A percentile compares a stretch with the other conserved stretches of the same genome.
phyloP scores from a whole-genome alignment of 148 eudicot genomes.

The Rhododendron williamsianum region DNA sequence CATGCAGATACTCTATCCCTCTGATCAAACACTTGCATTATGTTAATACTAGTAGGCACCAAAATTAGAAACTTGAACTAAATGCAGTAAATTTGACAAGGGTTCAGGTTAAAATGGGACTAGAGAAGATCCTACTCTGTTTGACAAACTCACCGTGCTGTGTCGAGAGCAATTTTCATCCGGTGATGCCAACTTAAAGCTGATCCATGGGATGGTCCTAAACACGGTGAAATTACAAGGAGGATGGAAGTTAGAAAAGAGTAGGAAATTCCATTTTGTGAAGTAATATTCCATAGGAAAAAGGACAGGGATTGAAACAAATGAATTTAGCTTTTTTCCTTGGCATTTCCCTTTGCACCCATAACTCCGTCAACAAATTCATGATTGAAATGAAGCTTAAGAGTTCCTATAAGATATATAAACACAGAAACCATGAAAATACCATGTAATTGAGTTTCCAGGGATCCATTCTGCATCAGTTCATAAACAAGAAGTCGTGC shows the following conservation, averaged over 20 bases:
- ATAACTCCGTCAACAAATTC: not conserved
- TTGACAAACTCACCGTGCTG: conserved; percentile 44
- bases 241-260: not conserved
- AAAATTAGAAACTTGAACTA: not conserved
- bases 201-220: conserved; percentile 59
- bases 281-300: not conserved
- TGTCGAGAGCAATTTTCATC: conserved; percentile 66
- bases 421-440: conserved; percentile 5
- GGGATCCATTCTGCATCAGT: conserved; percentile 57
- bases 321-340: not conserved
- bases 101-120: not conserved
- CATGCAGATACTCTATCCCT: conserved; percentile 75
- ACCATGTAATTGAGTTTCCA: conserved; percentile 64
- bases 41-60: conserved; percentile 3
- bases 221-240: conserved; percentile 3
- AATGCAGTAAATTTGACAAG: not conserved
- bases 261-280: not conserved
- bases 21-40: conserved; percentile 37
- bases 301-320: not conserved
- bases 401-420: not conserved
- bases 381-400: not conserved
- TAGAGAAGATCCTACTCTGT: not conserved
- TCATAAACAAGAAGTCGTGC: conserved; percentile 52
- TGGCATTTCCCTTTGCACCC: not conserved
- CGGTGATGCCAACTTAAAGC: conserved; percentile 56